Conservation (phyloP, 768 basidiomycete species). For the Lentinus tigrinus region DNA sequence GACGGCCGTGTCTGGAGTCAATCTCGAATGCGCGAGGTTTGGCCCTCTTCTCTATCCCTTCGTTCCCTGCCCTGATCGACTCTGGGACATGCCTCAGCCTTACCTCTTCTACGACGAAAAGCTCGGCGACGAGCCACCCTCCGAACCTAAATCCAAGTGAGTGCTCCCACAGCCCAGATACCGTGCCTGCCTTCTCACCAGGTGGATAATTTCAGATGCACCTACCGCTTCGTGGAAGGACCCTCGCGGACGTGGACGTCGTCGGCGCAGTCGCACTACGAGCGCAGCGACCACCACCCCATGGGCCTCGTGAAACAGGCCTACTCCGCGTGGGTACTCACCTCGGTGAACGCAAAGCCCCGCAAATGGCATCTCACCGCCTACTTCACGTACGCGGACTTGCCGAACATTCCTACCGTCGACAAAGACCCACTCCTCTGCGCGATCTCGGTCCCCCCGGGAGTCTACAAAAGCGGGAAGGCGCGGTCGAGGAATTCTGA, state of each 20-base stretch:
- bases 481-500: conserved; percentile 36
- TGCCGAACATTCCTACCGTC: conserved; percentile 36
- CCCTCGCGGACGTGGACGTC: conserved; percentile 47
- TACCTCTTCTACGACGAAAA: conserved; percentile 72
- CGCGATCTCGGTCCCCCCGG: conserved; percentile 35
- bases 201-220: conserved; percentile 13
- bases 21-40: conserved; percentile 62
- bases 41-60: neutral
- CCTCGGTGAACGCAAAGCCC: conserved; percentile 43
- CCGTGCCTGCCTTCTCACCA: conserved; percentile 22
- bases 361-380: conserved; percentile 67
- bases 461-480: conserved; percentile 42
- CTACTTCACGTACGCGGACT: conserved; percentile 41
- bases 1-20: conserved; percentile 71
- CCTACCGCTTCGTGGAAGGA: conserved; percentile 58
- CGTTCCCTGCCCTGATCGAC: conserved; percentile 10
- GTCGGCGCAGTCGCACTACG: conserved; percentile 58
- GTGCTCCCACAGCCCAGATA: conserved; percentile 14
- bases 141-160: conserved; percentile 40
- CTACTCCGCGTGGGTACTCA: conserved; percentile 64
- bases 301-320: conserved; percentile 66
- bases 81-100: conserved; percentile 39
- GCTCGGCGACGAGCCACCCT: conserved; percentile 43
- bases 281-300: conserved; percentile 52
- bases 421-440: conserved; percentile 37